Conservation (phyloP, 495 filamentous ascomycete genomes). For the Pseudoneurospora amorphoporcata region DNA sequence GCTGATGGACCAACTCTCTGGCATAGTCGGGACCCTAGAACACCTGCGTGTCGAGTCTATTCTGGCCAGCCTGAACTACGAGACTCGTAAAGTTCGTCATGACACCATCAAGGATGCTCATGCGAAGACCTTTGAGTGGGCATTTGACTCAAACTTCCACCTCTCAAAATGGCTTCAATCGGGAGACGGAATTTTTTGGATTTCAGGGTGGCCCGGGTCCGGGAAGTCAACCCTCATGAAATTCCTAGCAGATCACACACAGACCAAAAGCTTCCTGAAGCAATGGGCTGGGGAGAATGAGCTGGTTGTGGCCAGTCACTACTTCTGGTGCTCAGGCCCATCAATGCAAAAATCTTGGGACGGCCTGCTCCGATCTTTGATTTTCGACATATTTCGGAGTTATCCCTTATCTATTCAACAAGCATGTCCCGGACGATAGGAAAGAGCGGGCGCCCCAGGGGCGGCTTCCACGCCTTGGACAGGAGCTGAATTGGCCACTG, state of each 20-base stretch:
- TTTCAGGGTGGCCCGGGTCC: slow-evolving; percentile 28
- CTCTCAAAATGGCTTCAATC: slow-evolving; percentile 1
- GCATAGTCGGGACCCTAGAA: neutral
- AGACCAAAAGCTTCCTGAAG: slow-evolving; percentile 1
- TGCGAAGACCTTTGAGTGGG: neutral
- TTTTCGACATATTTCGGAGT: slow-evolving; percentile 28
- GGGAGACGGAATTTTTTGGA: slow-evolving; percentile 15
- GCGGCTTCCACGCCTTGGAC: neutral
- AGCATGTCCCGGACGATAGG: neutral
- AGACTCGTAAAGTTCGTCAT: neutral
- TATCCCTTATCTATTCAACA: slow-evolving; percentile 11
- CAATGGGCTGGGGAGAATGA: slow-evolving; percentile 11
- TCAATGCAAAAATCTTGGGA: slow-evolving; percentile 30
- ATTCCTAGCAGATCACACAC: slow-evolving; percentile 13
- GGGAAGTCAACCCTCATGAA: slow-evolving; percentile 35
- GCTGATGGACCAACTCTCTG: neutral
- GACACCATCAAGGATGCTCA: neutral
- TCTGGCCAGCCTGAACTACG: neutral
- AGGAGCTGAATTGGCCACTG: neutral
- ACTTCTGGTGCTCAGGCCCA: slow-evolving; percentile 28
- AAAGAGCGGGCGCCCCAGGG: neutral
- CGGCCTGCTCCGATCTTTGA: slow-evolving; percentile 32
- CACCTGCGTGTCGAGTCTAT: neutral
- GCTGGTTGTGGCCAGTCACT: slow-evolving; percentile 12
- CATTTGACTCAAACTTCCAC: neutral